Evolutionary conservation across 192 early-diverging fungal genomes (phyloP).

Genomic region (Lunasporangiospora selenospora): DNA sequence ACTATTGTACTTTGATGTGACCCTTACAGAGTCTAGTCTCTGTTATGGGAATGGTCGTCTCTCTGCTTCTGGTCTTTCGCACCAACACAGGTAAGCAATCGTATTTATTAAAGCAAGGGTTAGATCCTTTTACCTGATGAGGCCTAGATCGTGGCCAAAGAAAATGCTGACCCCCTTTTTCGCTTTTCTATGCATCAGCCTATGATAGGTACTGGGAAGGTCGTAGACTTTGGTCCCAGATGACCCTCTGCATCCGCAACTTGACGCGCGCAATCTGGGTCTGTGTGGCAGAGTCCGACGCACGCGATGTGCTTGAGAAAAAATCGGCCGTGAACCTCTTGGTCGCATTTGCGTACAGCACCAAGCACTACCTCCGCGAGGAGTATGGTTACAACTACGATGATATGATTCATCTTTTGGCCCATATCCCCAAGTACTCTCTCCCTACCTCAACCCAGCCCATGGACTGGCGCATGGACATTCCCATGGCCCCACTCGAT

Average conservation of each 20-base stretch:
- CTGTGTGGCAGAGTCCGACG: constrained; percentile 55
- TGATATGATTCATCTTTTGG: constrained; percentile 72
- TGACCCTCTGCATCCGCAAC: constrained; percentile 75
- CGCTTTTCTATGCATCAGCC: constrained; percentile 63
- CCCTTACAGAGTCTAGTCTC: constrained; percentile 24
- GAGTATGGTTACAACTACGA: constrained; percentile 71
- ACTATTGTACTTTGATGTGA: too few species aligned
- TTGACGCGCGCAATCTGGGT: constrained; percentile 83
- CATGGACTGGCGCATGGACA: constrained; percentile 30
- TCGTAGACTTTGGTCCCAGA: constrained; percentile 78
- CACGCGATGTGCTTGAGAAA: constrained; percentile 69
- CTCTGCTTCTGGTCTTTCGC: constrained; percentile 70
- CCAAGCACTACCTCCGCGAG: constrained; percentile 86
- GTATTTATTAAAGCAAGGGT: constrained; percentile 34
- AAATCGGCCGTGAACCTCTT: constrained; percentile 75
- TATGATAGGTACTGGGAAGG: constrained; percentile 91
- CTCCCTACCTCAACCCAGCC: constrained; percentile 47
- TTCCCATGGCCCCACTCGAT: constrained; percentile 12
- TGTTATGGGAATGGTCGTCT: constrained; percentile 49
- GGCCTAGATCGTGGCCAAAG: constrained; percentile 50
- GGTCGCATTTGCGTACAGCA: constrained; percentile 77
- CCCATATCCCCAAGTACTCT: constrained; percentile 67
- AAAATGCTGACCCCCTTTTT: background rate
- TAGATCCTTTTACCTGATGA: constrained; percentile 52
- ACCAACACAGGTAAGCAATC: constrained; percentile 62